phyloP scores from a whole-genome alignment of 257 asterid species.

The Lycium barbarum region DNA sequence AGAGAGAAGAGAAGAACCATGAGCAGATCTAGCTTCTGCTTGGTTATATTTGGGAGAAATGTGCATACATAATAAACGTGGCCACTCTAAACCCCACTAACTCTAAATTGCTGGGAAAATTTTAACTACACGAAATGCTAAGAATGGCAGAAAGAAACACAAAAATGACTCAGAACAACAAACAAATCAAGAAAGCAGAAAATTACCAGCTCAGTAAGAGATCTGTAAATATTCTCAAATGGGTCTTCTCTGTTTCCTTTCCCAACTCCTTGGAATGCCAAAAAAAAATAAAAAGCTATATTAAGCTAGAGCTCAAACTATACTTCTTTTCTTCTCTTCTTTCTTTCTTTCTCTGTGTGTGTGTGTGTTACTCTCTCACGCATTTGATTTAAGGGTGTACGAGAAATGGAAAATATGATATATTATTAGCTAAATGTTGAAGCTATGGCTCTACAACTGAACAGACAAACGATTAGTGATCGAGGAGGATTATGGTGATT shows the following conservation, averaged over 20 bases:
- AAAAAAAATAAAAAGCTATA: not conserved
- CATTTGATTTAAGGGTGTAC: not conserved
- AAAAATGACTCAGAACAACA: not conserved
- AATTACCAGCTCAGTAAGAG: slow-evolving; percentile 2
- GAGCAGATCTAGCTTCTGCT: slow-evolving; percentile 23
- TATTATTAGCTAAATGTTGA: not conserved
- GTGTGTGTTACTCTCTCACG: not conserved
- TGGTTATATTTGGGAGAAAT: not conserved
- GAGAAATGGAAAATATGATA: not conserved
- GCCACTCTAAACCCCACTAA: not conserved
- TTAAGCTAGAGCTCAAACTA: not conserved
- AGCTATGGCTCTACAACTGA: not conserved
- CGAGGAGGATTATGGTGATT: not conserved
- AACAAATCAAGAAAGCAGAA: not conserved
- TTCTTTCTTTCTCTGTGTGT: not conserved
- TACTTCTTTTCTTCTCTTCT: not conserved
- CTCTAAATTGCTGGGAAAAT: not conserved
- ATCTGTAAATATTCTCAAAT: not conserved
- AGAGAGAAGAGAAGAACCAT: not conserved
- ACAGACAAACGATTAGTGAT: not conserved
- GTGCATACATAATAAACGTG: not conserved
- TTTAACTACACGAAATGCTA: not conserved
- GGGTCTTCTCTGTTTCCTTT: not conserved
- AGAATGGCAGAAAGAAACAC: not conserved
- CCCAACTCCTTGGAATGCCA: not conserved